phyloP scores from a whole-genome alignment of 2,329 filamentous ascomycete species.

The Fusarium sambucinum region DNA sequence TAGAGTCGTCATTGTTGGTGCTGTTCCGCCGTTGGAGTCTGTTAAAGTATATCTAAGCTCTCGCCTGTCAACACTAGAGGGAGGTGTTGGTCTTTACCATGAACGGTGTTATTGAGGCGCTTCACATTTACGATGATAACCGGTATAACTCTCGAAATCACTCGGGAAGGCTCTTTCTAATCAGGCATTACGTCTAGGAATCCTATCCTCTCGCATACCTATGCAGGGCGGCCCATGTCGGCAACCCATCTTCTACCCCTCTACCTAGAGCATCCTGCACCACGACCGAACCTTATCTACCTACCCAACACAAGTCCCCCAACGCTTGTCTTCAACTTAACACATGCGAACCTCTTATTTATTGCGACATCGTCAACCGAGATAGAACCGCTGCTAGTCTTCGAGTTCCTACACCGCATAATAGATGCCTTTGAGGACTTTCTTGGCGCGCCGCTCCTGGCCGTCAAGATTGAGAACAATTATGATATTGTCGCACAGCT shows the following conservation, averaged over 20 bases:
- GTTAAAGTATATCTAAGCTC: constrained; percentile 1
- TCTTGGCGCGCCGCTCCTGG: constrained; percentile 85
- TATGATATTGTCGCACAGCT: constrained; percentile 96
- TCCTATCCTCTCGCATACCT: constrained; percentile 88
- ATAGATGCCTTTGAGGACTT: constrained; percentile 96
- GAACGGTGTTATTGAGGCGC: constrained; percentile 90
- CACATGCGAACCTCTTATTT: constrained; percentile 89
- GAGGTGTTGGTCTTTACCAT: constrained; percentile 64
- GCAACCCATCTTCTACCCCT: constrained; percentile 82
- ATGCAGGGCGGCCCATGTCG: constrained; percentile 83
- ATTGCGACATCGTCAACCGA: constrained; percentile 87
- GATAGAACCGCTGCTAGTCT: constrained; percentile 86
- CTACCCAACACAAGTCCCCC: constrained; percentile 84
- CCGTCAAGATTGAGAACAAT: constrained; percentile 86
- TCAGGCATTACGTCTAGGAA: constrained; percentile 65
- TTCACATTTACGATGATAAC: constrained; percentile 97
- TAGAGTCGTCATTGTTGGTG: constrained; percentile 50
- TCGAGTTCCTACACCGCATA: constrained; percentile 94
- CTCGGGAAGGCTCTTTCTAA: constrained; percentile 38
- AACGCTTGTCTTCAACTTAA: constrained; percentile 87
- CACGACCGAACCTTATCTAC: constrained; percentile 88
- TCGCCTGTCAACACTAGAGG: constrained; percentile 38
- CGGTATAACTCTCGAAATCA: constrained; percentile 66
- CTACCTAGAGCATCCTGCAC: constrained; percentile 84
- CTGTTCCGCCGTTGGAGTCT: constrained; percentile 16